Evolutionary conservation across 768 basidiomycete species (phyloP), one percentile per base, ranked within the genome.

Genomic region (Peribolospora baueri): DNA sequence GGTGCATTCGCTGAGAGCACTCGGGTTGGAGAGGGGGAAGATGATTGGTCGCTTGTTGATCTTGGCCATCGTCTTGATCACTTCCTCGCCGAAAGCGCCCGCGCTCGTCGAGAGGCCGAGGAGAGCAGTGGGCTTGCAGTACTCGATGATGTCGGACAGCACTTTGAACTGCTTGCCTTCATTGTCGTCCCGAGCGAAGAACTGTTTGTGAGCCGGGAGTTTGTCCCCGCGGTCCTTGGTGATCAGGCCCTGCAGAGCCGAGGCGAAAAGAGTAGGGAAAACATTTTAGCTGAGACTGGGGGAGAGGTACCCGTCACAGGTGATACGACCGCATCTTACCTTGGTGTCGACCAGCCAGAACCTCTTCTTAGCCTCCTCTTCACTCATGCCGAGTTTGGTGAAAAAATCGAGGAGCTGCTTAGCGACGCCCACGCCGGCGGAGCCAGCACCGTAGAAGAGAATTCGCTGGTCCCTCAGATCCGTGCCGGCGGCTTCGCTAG

Each of bases 361-460:
- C 48, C 73, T 73, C 54, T 71, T 68, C 55, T 78, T 76, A 14
- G 87, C 87, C 65, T 88, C 77, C 58, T 86, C 76, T 61, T 76
- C 73, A 4, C 76, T 74, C 63, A 88, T 65, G 37, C 87, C 84
- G 61, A 81, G 74, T 58, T 84, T 68, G 43, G 76, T 84, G 73
- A 88, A 87, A 63, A 63, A 91, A 66, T 81, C 82, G 72, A 80
- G 76, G 62, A 71, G 68, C 66, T 91, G 86, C 69, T 76, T 79
- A 56, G 81, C 88, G 48, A 95, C 88, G 49, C 88, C 90, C 53
- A 93, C 82, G 58, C 86, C 88, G 3, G 85, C 84, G 37, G 80
- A 82, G 5, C 90, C 90, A 4, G 88, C 85, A 13, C 90, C 90
- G 54, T 85, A 80, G 74, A 95, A 91, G 47, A 91, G 76, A 62